phyloP scores from a whole-genome alignment of 306 rosid species.

The Castanea mollissima region DNA sequence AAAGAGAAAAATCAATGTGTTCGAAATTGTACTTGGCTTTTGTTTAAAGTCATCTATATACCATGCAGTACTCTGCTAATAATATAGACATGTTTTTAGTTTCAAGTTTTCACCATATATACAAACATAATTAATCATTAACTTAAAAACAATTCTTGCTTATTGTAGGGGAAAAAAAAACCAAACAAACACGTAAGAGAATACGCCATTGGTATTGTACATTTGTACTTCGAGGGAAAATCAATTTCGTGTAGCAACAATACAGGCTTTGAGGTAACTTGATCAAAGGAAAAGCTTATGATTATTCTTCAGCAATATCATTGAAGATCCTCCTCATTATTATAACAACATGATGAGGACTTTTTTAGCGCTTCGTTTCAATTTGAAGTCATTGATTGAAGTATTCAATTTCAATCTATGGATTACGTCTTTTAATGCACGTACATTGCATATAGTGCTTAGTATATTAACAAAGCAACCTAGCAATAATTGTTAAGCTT shows the following conservation, averaged over 20 bases:
- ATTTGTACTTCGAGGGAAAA: neutral
- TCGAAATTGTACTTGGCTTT: too few relatives aligned
- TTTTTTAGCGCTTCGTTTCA: neutral
- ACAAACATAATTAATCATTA: neutral
- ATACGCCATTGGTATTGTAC: neutral
- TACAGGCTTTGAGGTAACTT: constrained; percentile 7
- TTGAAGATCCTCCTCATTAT: neutral
- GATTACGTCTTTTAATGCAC: constrained; percentile 32
- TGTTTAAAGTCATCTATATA: too few relatives aligned
- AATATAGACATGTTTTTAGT: neutral
- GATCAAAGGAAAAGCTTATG: neutral
- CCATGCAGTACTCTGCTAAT: neutral
- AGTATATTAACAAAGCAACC: neutral
- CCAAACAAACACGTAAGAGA: neutral
- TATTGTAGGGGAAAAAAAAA: neutral
- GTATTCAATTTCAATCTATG: neutral
- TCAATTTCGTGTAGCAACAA: too few relatives aligned
- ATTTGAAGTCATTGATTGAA: constrained; percentile 18
- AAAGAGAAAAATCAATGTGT: too few relatives aligned
- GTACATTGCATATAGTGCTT: constrained; percentile 1
- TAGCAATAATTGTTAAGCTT: constrained; percentile 10
- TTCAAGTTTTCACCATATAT: neutral
- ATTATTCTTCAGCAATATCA: neutral
- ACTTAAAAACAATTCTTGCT: neutral
- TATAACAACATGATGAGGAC: neutral